Conservation (phyloP, 2,329 filamentous ascomycete species). For the Aspergillus fischeri region DNA sequence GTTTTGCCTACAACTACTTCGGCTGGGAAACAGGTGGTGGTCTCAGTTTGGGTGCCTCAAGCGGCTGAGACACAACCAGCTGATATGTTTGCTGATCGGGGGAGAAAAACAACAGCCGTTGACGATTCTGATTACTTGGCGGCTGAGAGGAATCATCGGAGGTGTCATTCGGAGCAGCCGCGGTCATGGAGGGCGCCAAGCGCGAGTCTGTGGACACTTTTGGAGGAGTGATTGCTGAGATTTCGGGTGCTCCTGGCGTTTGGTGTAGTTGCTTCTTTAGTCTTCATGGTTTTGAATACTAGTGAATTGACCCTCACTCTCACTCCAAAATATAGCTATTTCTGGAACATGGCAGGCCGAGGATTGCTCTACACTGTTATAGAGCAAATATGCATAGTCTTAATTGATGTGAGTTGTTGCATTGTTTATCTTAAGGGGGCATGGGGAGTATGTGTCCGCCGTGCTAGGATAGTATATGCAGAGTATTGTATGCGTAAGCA, state of each 20-base stretch:
- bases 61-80: constrained; percentile 3
- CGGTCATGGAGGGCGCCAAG: constrained; percentile 35
- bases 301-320: not conserved
- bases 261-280: not conserved
- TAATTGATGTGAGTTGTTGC: too few species aligned
- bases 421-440: too few species aligned
- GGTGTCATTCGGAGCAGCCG: constrained; percentile 37
- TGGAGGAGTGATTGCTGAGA: constrained; percentile 22
- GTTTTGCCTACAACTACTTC: constrained; percentile 23
- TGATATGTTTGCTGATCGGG: constrained; percentile 5
- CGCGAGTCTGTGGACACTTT: constrained; percentile 32
- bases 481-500: not conserved
- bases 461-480: not conserved
- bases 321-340: too few species aligned
- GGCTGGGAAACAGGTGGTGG: constrained; percentile 12
- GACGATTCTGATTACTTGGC: constrained; percentile 4
- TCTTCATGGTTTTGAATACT: not conserved
- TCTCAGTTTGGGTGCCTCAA: constrained; percentile 20
- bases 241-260: not conserved
- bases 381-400: too few species aligned
- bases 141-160: constrained; percentile 27
- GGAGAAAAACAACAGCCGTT: not conserved
- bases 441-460: not conserved
- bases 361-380: too few species aligned
- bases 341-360: too few species aligned